Evolutionary conservation across 441 rosid species (phyloP), one percentile per base, ranked within the genome.

Genomic region (Corymbia calophylla): DNA sequence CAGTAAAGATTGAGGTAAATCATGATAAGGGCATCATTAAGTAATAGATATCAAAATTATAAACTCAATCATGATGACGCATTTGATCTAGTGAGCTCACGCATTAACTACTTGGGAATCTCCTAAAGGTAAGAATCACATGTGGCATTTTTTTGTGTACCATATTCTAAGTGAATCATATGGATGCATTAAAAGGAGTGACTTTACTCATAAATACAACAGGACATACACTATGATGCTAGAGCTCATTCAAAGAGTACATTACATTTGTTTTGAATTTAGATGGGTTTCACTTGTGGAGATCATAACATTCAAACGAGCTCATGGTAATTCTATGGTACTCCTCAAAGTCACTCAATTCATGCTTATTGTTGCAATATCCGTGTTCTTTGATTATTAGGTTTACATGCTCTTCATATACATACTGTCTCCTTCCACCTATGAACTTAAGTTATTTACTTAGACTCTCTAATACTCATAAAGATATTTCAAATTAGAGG

Each of bases 331-430:
- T 31, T 31, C 5, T 62, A 62, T 64, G 35, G 19, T n/a, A n/a
- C 35, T n/a, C 1, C 70, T 64, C 70, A 14, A 0, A n/a, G 44
- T 2, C 0, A 0, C 35, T 64, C 3, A 0, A n/a, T 17, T 0
- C 39, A 68, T 35, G 49, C 49, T 73, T 11, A 35, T 35, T 0
- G 1, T 73, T 0, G 16, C 8, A 35, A 73, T 35, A 35, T 7
- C 14, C 0, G 0, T 19, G 21, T 73, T 39, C 3, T 68, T 66
- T 31, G 11, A 31, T 66, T 0, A 66, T 31, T 2, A 0, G 19
- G 0, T 31, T 66, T 17, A 66, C 3, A 66, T 31, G 44, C 44
- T 66, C 23, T 31, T 31, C 21, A 66, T 66, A 16, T 2, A 31
- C 6, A 18, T 32, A 3, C 8, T 13, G 1, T 8, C 23, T 31